Base-by-base conservation (phyloP, 768 basidiomycete species). In the Leccinum aurantiacum region DNA sequence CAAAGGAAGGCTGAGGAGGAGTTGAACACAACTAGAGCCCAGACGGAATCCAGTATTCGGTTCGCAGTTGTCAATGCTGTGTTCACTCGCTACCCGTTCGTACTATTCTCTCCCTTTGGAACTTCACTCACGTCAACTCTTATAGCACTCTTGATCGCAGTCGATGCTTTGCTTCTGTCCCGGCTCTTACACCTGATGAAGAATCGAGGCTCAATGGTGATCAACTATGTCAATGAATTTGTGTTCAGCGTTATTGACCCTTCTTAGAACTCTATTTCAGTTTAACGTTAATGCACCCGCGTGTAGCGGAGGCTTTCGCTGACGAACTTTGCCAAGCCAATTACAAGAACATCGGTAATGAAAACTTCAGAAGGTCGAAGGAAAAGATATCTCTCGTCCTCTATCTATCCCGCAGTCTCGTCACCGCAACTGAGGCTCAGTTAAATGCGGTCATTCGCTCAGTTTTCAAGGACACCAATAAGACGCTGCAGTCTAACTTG, bases 51-150 rank as follows among this genome's bases (percentile, higher is more conserved):
- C 11, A 54, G 54, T 15, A 63, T 70, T n/a, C 67, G 71, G 46
- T 65, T 66, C 13, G 65, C 71, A 4, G 27, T 71, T 48, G 63
- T 63, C 24, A 66, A 69, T 37, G 72, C 69, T 29, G 63, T 76
- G 14, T 60, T 77, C 44, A 65, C 64, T 27, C 41, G 58, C 22
- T 64, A 75, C 56, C 61, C 69, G 60, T 64, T 58, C 33, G 57
- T 67, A 50, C 55, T 8, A 3, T 59, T 53, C n/a, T 11, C 6
- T 46, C 15, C 49, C 24, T 56, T 22, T 9, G 31, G 10, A 33
- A 0, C 29, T 13, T 8, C 17, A 4, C 50, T 61, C 14, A 65
- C 17, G 11, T 31, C 38, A 4, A 47, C 11, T 38, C 6, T 1
- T 49, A 6, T 47, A 71, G 70, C 15, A 58, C 63, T 0, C 62